Percentiles rank a stretch among this genome's conserved stretches.
phyloP scores from a whole-genome alignment of 1,284 basidiomycete genomes.

The Ustilago shanxiensis region DNA sequence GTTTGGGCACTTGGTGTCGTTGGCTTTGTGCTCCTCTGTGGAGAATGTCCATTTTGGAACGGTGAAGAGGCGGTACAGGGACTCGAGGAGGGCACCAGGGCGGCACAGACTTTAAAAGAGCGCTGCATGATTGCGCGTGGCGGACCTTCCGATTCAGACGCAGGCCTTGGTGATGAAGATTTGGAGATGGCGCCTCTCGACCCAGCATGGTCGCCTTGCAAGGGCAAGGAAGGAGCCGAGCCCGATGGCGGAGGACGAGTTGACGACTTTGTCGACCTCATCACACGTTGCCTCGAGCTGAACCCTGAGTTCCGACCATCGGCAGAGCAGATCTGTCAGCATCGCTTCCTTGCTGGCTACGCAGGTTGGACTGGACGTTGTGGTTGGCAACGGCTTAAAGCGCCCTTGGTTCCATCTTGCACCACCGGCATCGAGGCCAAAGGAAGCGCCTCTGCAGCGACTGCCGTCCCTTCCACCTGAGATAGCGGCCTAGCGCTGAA shows the following conservation, averaged over 20 bases:
- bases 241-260: conserved; percentile 82
- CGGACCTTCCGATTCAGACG: conserved; percentile 32
- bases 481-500: neutral
- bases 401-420: conserved; percentile 30
- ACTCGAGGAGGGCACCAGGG: conserved; percentile 59
- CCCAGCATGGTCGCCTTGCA: conserved; percentile 35
- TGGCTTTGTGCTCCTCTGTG: conserved; percentile 92
- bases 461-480: neutral
- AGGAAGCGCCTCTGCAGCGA: neutral
- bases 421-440: conserved; percentile 24
- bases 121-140: conserved; percentile 50
- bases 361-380: conserved; percentile 71
- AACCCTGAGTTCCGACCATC: conserved; percentile 76
- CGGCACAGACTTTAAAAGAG: conserved; percentile 57
- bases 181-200: conserved; percentile 34
- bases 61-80: conserved; percentile 66
- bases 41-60: conserved; percentile 87
- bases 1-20: conserved; percentile 99
- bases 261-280: conserved; percentile 82
- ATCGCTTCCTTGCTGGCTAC: conserved; percentile 80
- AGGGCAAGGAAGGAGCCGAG: conserved; percentile 41
- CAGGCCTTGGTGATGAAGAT: conserved; percentile 18
- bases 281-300: conserved; percentile 82
- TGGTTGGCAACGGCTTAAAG: conserved; percentile 63
- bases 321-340: conserved; percentile 82